A percentile compares a stretch with the other conserved stretches of the same genome.
Evolutionary conservation across 176 grass and related monocot genomes (phyloP).

Genomic region (Ensete glaucum): DNA sequence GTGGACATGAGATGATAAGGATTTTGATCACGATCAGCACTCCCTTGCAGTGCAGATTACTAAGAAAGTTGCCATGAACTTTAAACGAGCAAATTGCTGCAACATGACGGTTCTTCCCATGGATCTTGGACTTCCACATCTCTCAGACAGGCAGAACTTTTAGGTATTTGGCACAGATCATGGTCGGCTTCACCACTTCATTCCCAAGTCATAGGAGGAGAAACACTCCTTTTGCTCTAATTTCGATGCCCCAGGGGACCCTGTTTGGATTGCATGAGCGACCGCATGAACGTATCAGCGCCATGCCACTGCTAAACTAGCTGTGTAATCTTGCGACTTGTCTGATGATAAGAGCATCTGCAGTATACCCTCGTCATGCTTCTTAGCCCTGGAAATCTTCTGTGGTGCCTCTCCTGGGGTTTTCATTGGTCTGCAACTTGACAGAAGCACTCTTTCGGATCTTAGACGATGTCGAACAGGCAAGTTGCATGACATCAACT

Average conservation of each 20-base stretch:
- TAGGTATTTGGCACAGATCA: not conserved
- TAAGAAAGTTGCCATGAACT: not conserved
- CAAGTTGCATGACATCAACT: not conserved
- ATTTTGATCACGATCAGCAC: not conserved
- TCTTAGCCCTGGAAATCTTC: too few relatives aligned
- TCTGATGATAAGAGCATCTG: too few relatives aligned
- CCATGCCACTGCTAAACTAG: too few relatives aligned
- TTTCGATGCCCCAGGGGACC: not conserved
- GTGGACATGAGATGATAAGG: not conserved
- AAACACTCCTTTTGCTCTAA: conserved; percentile 8
- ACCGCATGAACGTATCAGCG: too few relatives aligned
- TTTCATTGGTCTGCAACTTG: too few relatives aligned
- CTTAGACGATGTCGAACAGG: not conserved
- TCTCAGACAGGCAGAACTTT: not conserved
- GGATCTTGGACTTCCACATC: conserved; percentile 5
- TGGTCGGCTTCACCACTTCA: not conserved
- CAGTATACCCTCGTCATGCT: too few relatives aligned
- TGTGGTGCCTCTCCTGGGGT: too few relatives aligned
- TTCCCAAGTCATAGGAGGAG: conserved; percentile 7
- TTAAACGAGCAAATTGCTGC: too few relatives aligned
- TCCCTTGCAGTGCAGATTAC: not conserved
- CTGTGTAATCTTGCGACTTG: too few relatives aligned
- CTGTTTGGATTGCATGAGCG: not conserved
- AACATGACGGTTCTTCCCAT: not conserved
- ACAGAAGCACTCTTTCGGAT: too few relatives aligned